phyloP scores from a whole-genome alignment of 805 yeast genomes.

The Saccharomycopsis fodiens region DNA sequence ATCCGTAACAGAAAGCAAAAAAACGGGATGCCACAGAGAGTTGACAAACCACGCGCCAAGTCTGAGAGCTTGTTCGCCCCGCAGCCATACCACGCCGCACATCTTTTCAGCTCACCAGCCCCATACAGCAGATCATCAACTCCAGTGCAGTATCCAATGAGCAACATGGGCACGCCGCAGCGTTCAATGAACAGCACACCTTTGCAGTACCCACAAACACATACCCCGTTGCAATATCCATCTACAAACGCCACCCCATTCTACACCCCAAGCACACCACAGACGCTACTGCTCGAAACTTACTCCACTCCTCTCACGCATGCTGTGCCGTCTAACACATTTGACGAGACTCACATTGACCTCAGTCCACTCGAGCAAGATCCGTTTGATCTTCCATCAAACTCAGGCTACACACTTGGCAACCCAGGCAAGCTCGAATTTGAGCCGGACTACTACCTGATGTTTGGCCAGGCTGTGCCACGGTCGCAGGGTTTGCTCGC shows the following conservation, averaged over 20 bases:
- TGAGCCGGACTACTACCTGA: neutral
- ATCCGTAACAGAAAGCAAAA: conserved; percentile 21
- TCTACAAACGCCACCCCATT: conserved; percentile 3
- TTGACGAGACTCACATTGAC: neutral
- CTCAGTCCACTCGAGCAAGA: conserved; percentile 1
- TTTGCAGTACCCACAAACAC: conserved; percentile 7
- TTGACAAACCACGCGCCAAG: neutral
- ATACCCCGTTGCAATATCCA: conserved; percentile 14
- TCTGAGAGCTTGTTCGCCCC: neutral
- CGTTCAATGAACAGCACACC: conserved; percentile 6
- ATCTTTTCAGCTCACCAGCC: conserved; percentile 11
- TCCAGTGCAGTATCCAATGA: conserved; percentile 10
- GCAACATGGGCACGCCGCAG: neutral
- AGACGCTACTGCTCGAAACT: conserved; percentile 9
- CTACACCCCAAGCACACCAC: conserved; percentile 17
- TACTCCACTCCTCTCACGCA: conserved; percentile 17
- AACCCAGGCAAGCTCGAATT: neutral
- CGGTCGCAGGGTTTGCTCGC: neutral
- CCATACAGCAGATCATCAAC: conserved; percentile 13
- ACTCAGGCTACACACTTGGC: neutral
- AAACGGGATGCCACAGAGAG: neutral
- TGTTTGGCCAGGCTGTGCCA: neutral
- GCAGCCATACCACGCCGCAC: neutral
- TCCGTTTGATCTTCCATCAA: neutral
- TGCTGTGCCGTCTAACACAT: neutral